These are phyloP conservation scores for Tolypocladium tundrense DNA, from an alignment of 2,329 filamentous ascomycete species.

Conservation along the genomic window DNA sequence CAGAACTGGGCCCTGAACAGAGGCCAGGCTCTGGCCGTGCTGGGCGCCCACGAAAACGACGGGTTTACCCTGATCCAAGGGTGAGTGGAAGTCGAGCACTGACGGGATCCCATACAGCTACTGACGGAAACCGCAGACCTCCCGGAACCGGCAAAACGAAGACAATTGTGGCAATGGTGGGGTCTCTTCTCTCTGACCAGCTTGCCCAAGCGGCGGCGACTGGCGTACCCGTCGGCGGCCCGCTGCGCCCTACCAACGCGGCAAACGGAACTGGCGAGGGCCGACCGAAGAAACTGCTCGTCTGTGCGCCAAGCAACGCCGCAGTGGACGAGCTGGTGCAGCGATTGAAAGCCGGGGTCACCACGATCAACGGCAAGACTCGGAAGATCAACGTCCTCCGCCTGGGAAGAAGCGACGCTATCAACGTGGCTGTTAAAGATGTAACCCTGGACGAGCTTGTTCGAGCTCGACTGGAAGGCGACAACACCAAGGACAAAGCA, in stretches of 20 bases:
- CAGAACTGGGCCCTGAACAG: slow-evolving; percentile 74
- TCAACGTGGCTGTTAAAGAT: slow-evolving; percentile 80
- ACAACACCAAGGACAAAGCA: slow-evolving; percentile 47
- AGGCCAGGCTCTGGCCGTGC: slow-evolving; percentile 83
- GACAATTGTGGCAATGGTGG: slow-evolving; percentile 93
- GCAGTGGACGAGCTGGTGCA: slow-evolving; percentile 94
- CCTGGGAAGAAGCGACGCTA: slow-evolving; percentile 81
- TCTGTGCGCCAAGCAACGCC: slow-evolving; percentile 97
- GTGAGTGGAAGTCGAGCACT: slow-evolving; percentile 28
- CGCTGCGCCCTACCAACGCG: slow-evolving; percentile 16
- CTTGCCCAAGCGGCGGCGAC: slow-evolving; percentile 21
- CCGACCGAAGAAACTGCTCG: slow-evolving; percentile 69
- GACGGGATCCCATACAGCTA: neutral
- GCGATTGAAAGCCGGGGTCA: slow-evolving; percentile 80
- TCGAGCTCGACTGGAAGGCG: slow-evolving; percentile 56
- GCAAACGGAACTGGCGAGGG: slow-evolving; percentile 14
- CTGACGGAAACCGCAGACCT: slow-evolving; percentile 44
- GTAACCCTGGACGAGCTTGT: slow-evolving; percentile 92
- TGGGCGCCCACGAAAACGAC: slow-evolving; percentile 89
- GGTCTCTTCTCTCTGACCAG: slow-evolving; percentile 50
- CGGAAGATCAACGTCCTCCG: slow-evolving; percentile 81
- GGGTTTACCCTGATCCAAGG: slow-evolving; percentile 95
- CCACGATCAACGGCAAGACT: slow-evolving; percentile 59
- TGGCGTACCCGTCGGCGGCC: slow-evolving; percentile 19
- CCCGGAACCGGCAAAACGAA: slow-evolving; percentile 98